phyloP scores from a whole-genome alignment of 345 rosid genomes.

The Populus pruinosa region DNA sequence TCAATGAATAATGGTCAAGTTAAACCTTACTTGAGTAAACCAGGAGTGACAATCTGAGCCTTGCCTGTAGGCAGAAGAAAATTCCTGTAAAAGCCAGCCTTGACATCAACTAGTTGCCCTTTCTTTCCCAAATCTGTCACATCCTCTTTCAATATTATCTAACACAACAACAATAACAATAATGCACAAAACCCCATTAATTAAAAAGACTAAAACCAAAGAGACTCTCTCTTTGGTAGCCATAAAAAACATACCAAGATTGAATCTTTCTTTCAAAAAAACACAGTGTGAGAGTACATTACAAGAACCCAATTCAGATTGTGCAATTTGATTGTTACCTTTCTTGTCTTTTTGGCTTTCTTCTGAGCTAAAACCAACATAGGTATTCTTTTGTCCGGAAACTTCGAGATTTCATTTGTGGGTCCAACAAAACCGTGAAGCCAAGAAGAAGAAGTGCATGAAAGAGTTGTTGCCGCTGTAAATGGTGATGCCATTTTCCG shows the following conservation, averaged over 20 bases:
- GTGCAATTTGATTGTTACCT: constrained; percentile 37
- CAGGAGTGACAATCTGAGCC: constrained; percentile 81
- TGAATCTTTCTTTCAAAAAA: neutral
- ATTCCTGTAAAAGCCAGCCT: constrained; percentile 86
- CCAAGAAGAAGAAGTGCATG: constrained; percentile 57
- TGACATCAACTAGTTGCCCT: constrained; percentile 78
- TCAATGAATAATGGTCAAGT: neutral
- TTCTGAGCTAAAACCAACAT: constrained; percentile 56
- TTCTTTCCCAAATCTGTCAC: constrained; percentile 64
- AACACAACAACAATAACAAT: neutral
- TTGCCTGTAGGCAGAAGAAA: constrained; percentile 73
- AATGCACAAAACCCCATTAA: constrained; percentile 10
- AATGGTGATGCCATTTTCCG: constrained; percentile 42
- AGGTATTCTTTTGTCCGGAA: constrained; percentile 34
- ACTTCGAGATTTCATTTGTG: constrained; percentile 36
- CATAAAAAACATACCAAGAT: neutral
- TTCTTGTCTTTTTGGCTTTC: constrained; percentile 71
- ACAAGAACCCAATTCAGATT: constrained; percentile 5
- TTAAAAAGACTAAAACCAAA: neutral
- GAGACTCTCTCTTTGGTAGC: neutral
- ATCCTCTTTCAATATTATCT: constrained; percentile 92
- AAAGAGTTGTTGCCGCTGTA: constrained; percentile 47
- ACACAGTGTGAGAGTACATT: neutral
- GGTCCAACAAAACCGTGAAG: constrained; percentile 39
- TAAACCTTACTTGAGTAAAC: constrained; percentile 62